Evolutionary conservation across 73 alveolate species (phyloP).

Genomic region (Durusdinium trenchii): DNA sequence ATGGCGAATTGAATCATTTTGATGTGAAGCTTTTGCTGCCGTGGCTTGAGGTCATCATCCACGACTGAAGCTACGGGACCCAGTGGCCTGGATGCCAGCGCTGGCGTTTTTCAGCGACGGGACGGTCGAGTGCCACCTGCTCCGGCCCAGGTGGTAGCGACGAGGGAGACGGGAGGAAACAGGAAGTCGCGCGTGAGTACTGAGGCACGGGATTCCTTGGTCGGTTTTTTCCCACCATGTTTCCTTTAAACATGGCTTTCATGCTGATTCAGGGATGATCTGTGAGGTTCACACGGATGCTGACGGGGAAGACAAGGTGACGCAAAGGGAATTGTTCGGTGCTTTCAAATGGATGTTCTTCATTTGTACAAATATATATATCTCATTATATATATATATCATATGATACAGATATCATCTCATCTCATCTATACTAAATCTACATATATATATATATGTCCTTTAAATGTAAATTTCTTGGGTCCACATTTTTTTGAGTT

Average conservation of each 20-base stretch:
- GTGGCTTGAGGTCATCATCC: constrained; percentile 61
- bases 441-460: not conserved
- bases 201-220: not conserved
- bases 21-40: no score
- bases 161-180: not conserved
- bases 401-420: not conserved
- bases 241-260: not conserved
- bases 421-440: no score
- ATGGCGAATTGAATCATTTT: no score
- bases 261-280: not conserved
- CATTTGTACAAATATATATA: not conserved
- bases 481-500: no score
- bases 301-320: constrained; percentile 36
- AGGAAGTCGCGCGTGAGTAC: constrained; percentile 47
- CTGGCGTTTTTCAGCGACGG: not conserved
- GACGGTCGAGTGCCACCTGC: not conserved
- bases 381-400: not conserved
- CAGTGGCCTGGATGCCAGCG: constrained; percentile 7
- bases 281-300: not conserved
- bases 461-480: not conserved
- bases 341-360: not conserved
- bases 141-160: not conserved
- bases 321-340: not conserved
- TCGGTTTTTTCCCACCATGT: not conserved
- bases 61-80: constrained; percentile 37